A percentile compares a stretch with the other conserved stretches of the same genome.
These are phyloP conservation scores for Vigna reflexopilosa DNA, from an alignment of 306 rosid genomes.

Conservation along the genomic window DNA sequence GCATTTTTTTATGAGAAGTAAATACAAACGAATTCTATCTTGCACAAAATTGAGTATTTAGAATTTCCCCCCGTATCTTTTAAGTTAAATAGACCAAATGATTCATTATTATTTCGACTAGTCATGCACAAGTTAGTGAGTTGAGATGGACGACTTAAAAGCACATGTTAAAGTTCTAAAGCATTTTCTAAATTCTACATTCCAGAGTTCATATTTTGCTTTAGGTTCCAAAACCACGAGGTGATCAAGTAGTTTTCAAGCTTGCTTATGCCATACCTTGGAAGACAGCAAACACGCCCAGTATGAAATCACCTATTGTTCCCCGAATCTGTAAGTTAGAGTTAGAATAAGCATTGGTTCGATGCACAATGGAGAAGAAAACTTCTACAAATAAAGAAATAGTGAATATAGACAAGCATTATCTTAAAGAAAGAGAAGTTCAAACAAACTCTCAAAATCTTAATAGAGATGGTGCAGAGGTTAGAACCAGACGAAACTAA, in stretches of 20 bases:
- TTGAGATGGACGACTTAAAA: constrained; percentile 12
- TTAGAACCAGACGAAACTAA: constrained; percentile 17
- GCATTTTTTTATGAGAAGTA: neutral
- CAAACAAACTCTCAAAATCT: neutral
- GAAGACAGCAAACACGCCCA: constrained; percentile 76
- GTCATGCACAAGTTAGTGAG: neutral
- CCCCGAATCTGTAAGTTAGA: constrained; percentile 65
- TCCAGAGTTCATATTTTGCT: neutral
- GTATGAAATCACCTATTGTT: constrained; percentile 70
- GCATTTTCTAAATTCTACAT: neutral
- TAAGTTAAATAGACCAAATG: neutral
- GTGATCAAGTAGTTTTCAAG: constrained; percentile 16
- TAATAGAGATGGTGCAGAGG: neutral
- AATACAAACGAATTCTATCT: constrained; percentile 7
- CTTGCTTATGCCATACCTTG: constrained; percentile 65
- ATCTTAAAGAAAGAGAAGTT: neutral
- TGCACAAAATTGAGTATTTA: constrained; percentile 3
- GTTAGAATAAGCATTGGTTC: constrained; percentile 42
- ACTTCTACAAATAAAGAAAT: neutral
- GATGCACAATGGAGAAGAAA: neutral
- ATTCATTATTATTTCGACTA: constrained; percentile 18
- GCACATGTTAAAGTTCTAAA: constrained; percentile 15
- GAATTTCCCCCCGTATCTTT: constrained; percentile 9
- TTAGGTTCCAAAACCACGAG: constrained; percentile 19
- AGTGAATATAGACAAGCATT: neutral